These are phyloP conservation scores for Wolfiporia cocos DNA, from an alignment of 1,284 basidiomycete species.

Conservation along the genomic window DNA sequence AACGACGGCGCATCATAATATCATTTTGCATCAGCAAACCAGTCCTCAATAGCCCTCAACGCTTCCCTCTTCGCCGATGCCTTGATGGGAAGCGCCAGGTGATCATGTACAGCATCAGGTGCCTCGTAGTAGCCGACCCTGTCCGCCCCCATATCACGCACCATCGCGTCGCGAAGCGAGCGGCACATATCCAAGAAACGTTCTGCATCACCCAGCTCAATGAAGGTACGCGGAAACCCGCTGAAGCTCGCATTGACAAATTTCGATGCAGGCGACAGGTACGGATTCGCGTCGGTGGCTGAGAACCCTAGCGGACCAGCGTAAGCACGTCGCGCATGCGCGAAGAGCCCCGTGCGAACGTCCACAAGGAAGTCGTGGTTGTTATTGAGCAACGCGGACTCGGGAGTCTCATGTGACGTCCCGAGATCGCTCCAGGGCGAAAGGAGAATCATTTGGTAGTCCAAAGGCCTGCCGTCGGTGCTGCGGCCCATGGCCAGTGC, in stretches of 20 bases:
- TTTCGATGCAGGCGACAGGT: slow-evolving; percentile 35
- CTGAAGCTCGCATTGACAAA: slow-evolving; percentile 33
- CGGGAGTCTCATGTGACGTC: background rate
- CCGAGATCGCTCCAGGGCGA: background rate
- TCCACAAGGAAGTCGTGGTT: background rate
- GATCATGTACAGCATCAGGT: slow-evolving; percentile 40
- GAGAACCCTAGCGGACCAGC: slow-evolving; percentile 31
- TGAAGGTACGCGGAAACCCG: slow-evolving; percentile 49
- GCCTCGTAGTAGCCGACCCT: slow-evolving; percentile 41
- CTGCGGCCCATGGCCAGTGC: background rate
- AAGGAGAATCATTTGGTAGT: slow-evolving; percentile 34
- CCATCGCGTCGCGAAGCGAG: slow-evolving; percentile 17
- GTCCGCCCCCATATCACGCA: slow-evolving; percentile 13
- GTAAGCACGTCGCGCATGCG: slow-evolving; percentile 33
- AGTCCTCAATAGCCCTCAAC: background rate
- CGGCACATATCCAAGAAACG: slow-evolving; percentile 41
- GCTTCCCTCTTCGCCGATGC: background rate
- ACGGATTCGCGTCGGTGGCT: slow-evolving; percentile 43
- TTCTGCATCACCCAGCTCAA: slow-evolving; percentile 48
- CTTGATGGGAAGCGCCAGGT: background rate
- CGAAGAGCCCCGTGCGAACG: slow-evolving; percentile 20
- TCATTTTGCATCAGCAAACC: no score
- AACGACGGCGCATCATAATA: no score
- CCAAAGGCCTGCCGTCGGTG: slow-evolving; percentile 48
- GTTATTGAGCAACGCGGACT: background rate